phyloP scores from a whole-genome alignment of 495 filamentous ascomycete genomes.

The Polyplosphaeria fusca region DNA sequence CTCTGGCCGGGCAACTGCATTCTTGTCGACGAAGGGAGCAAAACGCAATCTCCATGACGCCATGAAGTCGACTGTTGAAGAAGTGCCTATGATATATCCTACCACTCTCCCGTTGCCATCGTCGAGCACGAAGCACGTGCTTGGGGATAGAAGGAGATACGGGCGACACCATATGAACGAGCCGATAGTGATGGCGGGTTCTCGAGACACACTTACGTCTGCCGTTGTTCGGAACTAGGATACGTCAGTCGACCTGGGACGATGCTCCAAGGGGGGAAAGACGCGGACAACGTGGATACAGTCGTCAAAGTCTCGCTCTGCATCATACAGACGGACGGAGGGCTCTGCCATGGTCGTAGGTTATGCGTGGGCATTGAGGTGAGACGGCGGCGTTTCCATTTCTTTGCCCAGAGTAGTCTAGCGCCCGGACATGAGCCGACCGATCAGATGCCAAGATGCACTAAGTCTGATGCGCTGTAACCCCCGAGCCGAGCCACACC shows the following conservation, averaged over 20 bases:
- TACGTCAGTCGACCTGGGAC: not conserved
- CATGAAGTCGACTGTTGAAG: slow-evolving; percentile 3
- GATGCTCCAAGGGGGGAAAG: not conserved
- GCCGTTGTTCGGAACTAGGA: slow-evolving; percentile 17
- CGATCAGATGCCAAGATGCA: no score
- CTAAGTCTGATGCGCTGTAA: no score
- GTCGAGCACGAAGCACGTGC: slow-evolving; percentile 26
- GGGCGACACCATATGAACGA: slow-evolving; percentile 20
- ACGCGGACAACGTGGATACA: slow-evolving; percentile 10
- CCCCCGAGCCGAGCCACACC: no score
- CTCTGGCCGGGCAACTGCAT: slow-evolving; percentile 2
- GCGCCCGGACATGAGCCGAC: no score
- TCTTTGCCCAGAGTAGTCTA: no score
- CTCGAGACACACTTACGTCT: slow-evolving; percentile 2
- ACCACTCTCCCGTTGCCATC: slow-evolving; percentile 13
- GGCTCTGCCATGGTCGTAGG: slow-evolving; percentile 10
- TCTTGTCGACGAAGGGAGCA: slow-evolving; percentile 8
- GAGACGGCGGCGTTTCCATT: no score
- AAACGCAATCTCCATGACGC: slow-evolving; percentile 1
- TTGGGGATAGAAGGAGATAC: slow-evolving; percentile 16
- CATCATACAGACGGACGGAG: slow-evolving; percentile 10
- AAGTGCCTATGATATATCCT: slow-evolving; percentile 26
- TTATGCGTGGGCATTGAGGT: no score
- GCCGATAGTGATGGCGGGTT: slow-evolving; percentile 25
- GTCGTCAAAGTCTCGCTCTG: not conserved